These are phyloP conservation scores for Endocladia muricata DNA, from an alignment of 31 red algal genomes.

Conservation along the genomic window DNA sequence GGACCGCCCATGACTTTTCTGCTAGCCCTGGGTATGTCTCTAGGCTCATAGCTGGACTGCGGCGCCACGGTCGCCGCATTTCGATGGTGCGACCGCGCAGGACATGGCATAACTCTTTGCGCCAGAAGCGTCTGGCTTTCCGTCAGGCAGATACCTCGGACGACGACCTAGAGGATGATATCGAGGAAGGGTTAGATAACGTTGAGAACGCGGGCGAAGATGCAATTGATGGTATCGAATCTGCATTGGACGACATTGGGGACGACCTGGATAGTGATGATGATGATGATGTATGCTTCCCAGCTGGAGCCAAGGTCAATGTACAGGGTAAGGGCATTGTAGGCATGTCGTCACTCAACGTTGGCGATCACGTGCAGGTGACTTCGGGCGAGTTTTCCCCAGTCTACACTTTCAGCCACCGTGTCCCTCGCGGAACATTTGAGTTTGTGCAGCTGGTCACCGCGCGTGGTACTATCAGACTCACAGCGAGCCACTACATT, in stretches of 20 bases:
- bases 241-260: neutral
- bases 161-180: no score
- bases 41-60: no score
- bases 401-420: constrained; percentile 54
- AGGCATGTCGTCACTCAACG: neutral
- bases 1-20: no score
- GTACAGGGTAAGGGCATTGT: neutral
- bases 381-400: constrained; percentile 3
- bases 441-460: constrained; percentile 34
- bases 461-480: neutral
- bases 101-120: no score
- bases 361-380: constrained; percentile 36
- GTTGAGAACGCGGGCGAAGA: neutral
- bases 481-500: constrained; percentile 60
- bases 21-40: no score
- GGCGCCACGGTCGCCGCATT: no score
- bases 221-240: neutral
- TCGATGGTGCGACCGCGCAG: no score
- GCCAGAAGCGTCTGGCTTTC: no score
- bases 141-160: no score
- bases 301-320: constrained; percentile 19
- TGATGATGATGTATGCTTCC: constrained; percentile 47
- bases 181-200: neutral
- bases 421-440: neutral
- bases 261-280: constrained; percentile 15